Evolutionary conservation across 2,329 filamentous ascomycete species (phyloP).

Genomic region (Leptographium lundbergii): DNA sequence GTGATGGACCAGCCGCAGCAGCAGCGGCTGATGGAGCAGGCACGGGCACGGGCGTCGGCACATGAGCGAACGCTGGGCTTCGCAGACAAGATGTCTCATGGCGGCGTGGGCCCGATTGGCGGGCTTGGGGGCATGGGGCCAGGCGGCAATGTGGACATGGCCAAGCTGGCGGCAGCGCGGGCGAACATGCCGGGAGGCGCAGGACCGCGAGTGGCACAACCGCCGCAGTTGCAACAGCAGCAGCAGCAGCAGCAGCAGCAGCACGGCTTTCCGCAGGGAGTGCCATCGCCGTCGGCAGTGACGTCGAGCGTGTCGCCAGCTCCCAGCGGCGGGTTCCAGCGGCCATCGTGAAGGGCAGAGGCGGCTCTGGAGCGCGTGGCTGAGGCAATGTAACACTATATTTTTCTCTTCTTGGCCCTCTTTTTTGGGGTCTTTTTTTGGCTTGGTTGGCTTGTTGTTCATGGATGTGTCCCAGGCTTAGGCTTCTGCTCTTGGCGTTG

Average conservation of each 20-base stretch:
- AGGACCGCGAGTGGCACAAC: constrained; percentile 21
- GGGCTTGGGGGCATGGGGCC: constrained; percentile 26
- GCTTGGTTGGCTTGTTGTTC: background rate
- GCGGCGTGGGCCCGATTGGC: constrained; percentile 16
- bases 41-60: constrained; percentile 30
- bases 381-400: background rate
- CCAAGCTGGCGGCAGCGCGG: constrained; percentile 22
- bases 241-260: background rate
- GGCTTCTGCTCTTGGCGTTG: background rate
- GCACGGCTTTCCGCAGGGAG: constrained; percentile 20
- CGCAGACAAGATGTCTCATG: constrained; percentile 22
- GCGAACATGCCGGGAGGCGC: constrained; percentile 24
- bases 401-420: background rate
- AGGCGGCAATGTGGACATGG: constrained; percentile 19
- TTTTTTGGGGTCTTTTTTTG: background rate
- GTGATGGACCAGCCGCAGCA: constrained; percentile 37
- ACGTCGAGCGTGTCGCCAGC: constrained; percentile 12
- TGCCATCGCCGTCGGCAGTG: constrained; percentile 8
- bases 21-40: constrained; percentile 37
- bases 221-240: background rate
- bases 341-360: constrained; percentile 2
- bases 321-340: constrained; percentile 5
- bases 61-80: constrained; percentile 29
- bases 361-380: background rate
- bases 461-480: background rate